Conservation (phyloP, 1,284 basidiomycete genomes). For the Leccinum solheimii region DNA sequence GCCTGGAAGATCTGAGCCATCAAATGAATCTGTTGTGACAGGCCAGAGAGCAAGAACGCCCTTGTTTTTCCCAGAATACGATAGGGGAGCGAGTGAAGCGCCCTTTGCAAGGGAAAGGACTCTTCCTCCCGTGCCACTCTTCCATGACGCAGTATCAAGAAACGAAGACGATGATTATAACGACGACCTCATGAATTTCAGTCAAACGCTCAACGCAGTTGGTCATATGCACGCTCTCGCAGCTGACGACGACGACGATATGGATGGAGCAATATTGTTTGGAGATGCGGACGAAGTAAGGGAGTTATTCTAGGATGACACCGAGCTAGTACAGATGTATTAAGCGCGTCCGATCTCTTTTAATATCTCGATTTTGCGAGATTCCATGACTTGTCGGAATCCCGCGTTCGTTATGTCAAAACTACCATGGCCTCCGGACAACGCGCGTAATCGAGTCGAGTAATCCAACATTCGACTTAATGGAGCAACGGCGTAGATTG, state of each 20-base stretch:
- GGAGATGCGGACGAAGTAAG: conserved; percentile 76
- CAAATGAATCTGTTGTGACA: conserved; percentile 16
- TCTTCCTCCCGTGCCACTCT: conserved; percentile 45
- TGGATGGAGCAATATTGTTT: conserved; percentile 70
- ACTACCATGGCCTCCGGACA: conserved; percentile 79
- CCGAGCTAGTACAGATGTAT: conserved; percentile 13
- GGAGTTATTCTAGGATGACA: conserved; percentile 45
- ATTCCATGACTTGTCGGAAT: conserved; percentile 63
- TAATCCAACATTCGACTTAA: conserved; percentile 81
- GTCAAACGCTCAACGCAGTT: conserved; percentile 63
- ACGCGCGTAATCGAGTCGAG: conserved; percentile 71
- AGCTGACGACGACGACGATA: conserved; percentile 72
- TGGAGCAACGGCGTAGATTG: conserved; percentile 72
- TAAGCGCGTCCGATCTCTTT: conserved; percentile 73
- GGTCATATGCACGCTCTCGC: conserved; percentile 54
- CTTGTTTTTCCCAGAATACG: conserved; percentile 67
- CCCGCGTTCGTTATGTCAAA: conserved; percentile 81
- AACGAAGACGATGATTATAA: conserved; percentile 40
- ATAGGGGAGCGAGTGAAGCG: conserved; percentile 41
- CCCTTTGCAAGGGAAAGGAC: conserved; percentile 31
- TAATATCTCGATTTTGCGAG: conserved; percentile 66
- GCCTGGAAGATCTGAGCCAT: conserved; percentile 38
- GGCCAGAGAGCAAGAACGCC: conserved; percentile 49
- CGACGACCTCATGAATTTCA: conserved; percentile 65
- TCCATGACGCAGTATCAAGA: conserved; percentile 38